Percentiles rank a stretch among this genome's conserved stretches.
These are phyloP conservation scores for Phytopythium ostracodes DNA, from an alignment of 352 stramenopile species.

Conservation along the genomic window DNA sequence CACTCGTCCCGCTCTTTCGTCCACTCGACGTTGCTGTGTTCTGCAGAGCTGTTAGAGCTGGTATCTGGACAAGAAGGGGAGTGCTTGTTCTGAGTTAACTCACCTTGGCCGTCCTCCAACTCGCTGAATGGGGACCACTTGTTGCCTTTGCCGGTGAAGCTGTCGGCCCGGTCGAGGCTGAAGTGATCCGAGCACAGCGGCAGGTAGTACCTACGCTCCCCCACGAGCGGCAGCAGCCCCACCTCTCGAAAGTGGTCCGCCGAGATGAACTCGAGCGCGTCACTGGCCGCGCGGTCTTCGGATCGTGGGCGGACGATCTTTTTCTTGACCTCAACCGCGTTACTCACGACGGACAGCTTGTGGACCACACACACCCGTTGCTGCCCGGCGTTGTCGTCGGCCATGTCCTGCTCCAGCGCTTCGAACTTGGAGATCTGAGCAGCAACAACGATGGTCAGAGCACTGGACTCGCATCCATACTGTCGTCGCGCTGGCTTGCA, in stretches of 20 bases:
- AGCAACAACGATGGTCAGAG: not conserved
- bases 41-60: too few relatives aligned
- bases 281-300: not conserved
- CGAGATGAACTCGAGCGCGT: slow-evolving; percentile 37
- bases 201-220: slow-evolving; percentile 53
- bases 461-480: not conserved
- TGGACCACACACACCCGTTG: slow-evolving; percentile 18
- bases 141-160: slow-evolving; percentile 21
- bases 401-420: slow-evolving; percentile 14
- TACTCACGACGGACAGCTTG: slow-evolving; percentile 4
- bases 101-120: slow-evolving; percentile 9
- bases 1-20: slow-evolving; percentile 7
- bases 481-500: not conserved
- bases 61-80: too few relatives aligned
- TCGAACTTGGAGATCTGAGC: slow-evolving; percentile 27
- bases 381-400: slow-evolving; percentile 5
- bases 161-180: slow-evolving; percentile 35
- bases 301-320: slow-evolving; percentile 13
- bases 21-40: slow-evolving; percentile 15
- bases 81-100: too few relatives aligned
- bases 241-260: slow-evolving; percentile 33
- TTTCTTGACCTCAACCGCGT: slow-evolving; percentile 1
- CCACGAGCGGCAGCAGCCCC: slow-evolving; percentile 36
- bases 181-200: slow-evolving; percentile 50
- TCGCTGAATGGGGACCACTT: slow-evolving; percentile 28